Evolutionary conservation across 2,329 filamentous ascomycete species (phyloP), one percentile per base, ranked within the genome.

Genomic region (Claviceps fusiformis): DNA sequence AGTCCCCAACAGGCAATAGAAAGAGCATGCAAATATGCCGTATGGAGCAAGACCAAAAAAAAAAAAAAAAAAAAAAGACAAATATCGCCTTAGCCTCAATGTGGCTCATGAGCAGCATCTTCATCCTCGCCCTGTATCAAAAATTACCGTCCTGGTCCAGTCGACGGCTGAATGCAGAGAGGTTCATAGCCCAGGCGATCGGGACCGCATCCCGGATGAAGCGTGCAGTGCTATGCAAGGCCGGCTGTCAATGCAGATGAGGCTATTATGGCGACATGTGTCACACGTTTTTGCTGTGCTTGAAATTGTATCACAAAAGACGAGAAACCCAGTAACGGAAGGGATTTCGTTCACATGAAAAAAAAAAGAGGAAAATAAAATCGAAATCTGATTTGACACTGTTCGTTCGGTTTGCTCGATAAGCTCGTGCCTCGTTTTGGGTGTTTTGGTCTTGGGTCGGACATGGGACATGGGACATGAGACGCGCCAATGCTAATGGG

Each of bases 101-200:
- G 52, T 33, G 35, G 44, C 19, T 43, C 24, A n/a, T 49, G 15
- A 31, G 41, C 15, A n/a, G 19, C 52, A 41, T 48, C 52, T 31
- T 31, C 19, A 35, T 15, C 39, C 33, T 41, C 33, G 33, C 33
- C 54, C 54, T 15, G 54, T 35, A 17, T 47, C 50, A 41, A 24
- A 33, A 10, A 33, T 43, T 19, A 35, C 44, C 33, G n/a, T n/a
- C 9, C 27, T 19, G 44, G 11, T 27, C 50, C 37, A 6, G 5
- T 49, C 33, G 35, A 31, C 45, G 54, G 54, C 50, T 49, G 49
- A 52, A 33, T 55, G 50, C 50, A 53, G 54, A 53, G 54, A 52
- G 35, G 39, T 43, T 50, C 5, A 13, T 27, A 50, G 54, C 37
- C 54, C 54, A 50, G 46, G 45, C 47, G 46, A 37, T 56, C 54